Percentiles rank a stretch among this genome's conserved stretches.
Evolutionary conservation across 768 basidiomycete genomes (phyloP).

Genomic region (Tricholoma furcatifolium): DNA sequence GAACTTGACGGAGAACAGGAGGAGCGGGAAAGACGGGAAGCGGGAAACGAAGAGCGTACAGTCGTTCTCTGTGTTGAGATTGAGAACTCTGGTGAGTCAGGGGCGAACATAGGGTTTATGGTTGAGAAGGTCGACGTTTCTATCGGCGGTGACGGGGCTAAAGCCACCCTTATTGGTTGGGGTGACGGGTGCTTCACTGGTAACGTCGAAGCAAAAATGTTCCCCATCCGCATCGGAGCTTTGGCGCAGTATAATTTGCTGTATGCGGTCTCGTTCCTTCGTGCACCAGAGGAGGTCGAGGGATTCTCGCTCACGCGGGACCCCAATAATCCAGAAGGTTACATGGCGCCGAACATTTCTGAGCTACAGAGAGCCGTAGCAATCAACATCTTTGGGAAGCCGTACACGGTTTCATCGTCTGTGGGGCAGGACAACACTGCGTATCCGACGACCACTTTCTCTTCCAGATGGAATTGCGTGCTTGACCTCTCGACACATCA

Average conservation of each 20-base stretch:
- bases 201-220: slow-evolving; percentile 42
- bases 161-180: slow-evolving; percentile 49
- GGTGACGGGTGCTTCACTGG: slow-evolving; percentile 54
- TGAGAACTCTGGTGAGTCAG: slow-evolving; percentile 75
- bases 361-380: slow-evolving; percentile 76
- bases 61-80: slow-evolving; percentile 91
- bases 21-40: slow-evolving; percentile 58
- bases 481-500: slow-evolving; percentile 65
- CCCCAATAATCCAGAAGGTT: slow-evolving; percentile 20
- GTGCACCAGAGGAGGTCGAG: slow-evolving; percentile 58
- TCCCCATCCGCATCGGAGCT: slow-evolving; percentile 71
- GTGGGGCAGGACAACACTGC: slow-evolving; percentile 19
- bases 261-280: slow-evolving; percentile 83
- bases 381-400: slow-evolving; percentile 77
- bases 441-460: slow-evolving; percentile 75
- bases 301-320: slow-evolving; percentile 33
- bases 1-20: slow-evolving; percentile 41
- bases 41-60: slow-evolving; percentile 76
- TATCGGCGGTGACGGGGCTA: slow-evolving; percentile 66
- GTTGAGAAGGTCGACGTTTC: slow-evolving; percentile 75
- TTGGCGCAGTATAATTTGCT: slow-evolving; percentile 86
- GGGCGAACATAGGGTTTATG: slow-evolving; percentile 61
- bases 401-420: slow-evolving; percentile 40
- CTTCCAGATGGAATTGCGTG: slow-evolving; percentile 88
- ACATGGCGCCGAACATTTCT: slow-evolving; percentile 21